Evolutionary conservation across 805 yeast genomes (phyloP).

Genomic region (Soucietia sequanensis): DNA sequence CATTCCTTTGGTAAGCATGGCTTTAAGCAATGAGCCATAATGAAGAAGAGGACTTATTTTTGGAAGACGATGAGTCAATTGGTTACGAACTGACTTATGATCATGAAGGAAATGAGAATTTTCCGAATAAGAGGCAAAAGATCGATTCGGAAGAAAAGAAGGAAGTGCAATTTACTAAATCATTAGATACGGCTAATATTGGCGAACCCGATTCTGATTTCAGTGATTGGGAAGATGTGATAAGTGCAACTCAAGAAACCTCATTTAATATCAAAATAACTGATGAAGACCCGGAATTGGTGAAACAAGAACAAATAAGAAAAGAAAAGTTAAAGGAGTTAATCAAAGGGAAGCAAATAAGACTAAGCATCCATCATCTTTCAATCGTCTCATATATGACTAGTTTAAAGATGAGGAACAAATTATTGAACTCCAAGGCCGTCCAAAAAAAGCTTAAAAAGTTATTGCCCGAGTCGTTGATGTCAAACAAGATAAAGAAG

Average conservation of each 20-base stretch:
- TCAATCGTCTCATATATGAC: constrained; percentile 21
- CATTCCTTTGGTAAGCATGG: no score
- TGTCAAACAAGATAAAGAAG: constrained; percentile 14
- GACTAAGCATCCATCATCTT: constrained; percentile 16
- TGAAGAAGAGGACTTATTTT: no score
- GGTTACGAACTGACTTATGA: no score
- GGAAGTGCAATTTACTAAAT: no score
- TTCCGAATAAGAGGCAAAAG: constrained; percentile 1
- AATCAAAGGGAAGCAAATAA: constrained; percentile 5
- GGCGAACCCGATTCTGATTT: constrained; percentile 6
- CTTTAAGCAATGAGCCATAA: no score
- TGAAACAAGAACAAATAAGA: not conserved
- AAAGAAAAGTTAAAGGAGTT: constrained; percentile 1
- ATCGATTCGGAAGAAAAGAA: not conserved
- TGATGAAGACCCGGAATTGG: constrained; percentile 1
- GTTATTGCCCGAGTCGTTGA: constrained; percentile 21
- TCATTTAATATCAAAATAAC: not conserved
- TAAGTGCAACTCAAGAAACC: constrained; percentile 3
- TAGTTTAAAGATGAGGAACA: constrained; percentile 20
- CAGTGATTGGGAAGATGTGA: constrained; percentile 20
- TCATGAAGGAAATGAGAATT: constrained; percentile 5
- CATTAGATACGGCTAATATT: no score
- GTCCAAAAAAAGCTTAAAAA: constrained; percentile 22
- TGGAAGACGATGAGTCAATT: no score
- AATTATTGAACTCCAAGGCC: constrained; percentile 14